phyloP scores from a whole-genome alignment of 140 eudicot genomes.

The Bidens hawaiensis region DNA sequence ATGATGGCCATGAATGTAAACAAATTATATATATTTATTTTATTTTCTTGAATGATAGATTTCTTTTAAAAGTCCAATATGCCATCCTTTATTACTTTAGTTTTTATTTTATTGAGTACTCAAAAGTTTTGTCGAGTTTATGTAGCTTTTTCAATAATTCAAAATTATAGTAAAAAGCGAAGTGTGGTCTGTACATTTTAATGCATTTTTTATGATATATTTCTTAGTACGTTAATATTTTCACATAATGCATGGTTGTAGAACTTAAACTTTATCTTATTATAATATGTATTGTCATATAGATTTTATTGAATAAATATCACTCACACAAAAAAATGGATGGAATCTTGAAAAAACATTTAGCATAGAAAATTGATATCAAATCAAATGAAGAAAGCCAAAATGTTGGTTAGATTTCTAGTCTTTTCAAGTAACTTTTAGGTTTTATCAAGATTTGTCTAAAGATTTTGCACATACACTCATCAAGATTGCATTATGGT shows the following conservation, averaged over 20 bases:
- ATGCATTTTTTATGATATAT: not conserved
- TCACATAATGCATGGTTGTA: not conserved
- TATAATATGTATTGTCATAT: not conserved
- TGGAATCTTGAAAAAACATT: not conserved
- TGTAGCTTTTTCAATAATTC: not conserved
- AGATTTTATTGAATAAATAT: not conserved
- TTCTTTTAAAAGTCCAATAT: not conserved
- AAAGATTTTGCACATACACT: constrained; percentile 25
- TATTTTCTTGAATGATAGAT: not conserved
- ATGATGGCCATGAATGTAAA: not conserved
- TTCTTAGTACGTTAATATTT: no score
- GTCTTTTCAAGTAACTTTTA: constrained; percentile 20
- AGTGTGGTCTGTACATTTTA: not conserved
- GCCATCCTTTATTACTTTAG: not conserved
- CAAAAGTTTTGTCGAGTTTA: not conserved
- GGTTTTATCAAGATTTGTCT: constrained; percentile 14
- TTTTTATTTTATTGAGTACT: not conserved
- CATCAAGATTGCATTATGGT: constrained; percentile 16
- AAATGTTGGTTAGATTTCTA: constrained; percentile 8
- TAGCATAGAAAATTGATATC: not conserved
- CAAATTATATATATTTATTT: not conserved
- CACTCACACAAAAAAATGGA: not conserved
- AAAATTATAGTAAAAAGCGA: not conserved
- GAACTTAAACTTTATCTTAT: not conserved
- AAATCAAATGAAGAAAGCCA: constrained; percentile 2